Evolutionary conservation across 2,329 filamentous ascomycete genomes (phyloP).

Genomic region (Allantophomopsis cytisporea): DNA sequence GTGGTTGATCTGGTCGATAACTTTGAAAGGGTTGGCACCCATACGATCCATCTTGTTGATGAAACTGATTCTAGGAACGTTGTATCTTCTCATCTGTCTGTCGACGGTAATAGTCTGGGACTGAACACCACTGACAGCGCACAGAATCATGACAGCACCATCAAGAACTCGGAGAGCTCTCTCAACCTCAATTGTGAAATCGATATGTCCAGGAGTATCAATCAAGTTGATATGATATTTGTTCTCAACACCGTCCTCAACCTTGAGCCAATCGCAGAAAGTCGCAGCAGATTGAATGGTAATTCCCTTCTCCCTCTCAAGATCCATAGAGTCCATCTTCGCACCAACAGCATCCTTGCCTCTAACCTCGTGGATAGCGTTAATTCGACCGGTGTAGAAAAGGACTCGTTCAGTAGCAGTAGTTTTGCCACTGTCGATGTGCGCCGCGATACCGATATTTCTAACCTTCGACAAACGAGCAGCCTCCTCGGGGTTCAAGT

Average conservation of each 20-base stretch:
- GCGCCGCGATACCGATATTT: slow-evolving; percentile 98
- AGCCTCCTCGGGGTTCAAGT: slow-evolving; percentile 50
- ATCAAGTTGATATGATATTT: slow-evolving; percentile 98
- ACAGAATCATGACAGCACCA: slow-evolving; percentile 96
- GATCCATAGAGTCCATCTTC: slow-evolving; percentile 99
- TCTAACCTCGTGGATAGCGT: slow-evolving; percentile 91
- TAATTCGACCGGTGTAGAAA: slow-evolving; percentile 96
- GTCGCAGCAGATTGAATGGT: slow-evolving; percentile 98
- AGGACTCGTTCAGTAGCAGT: slow-evolving; percentile 93
- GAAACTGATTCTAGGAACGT: slow-evolving; percentile 88
- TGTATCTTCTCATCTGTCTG: slow-evolving; percentile 96
- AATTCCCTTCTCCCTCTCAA: slow-evolving; percentile 96
- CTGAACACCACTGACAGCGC: slow-evolving; percentile 93
- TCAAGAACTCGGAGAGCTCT: slow-evolving; percentile 87
- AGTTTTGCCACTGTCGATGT: slow-evolving; percentile 98
- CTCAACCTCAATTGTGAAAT: slow-evolving; percentile 98
- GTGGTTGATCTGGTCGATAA: slow-evolving; percentile 91
- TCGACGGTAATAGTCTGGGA: slow-evolving; percentile 97
- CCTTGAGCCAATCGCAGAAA: slow-evolving; percentile 93
- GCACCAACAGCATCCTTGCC: slow-evolving; percentile 90
- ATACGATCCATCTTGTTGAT: slow-evolving; percentile 99
- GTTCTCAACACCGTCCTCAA: slow-evolving; percentile 69
- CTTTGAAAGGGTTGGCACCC: slow-evolving; percentile 96
- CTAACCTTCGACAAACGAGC: slow-evolving; percentile 68
- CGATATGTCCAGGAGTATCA: slow-evolving; percentile 95